Base-by-base conservation (phyloP, 192 early-diverging fungal species). In the Entophlyctis helioformis region DNA sequence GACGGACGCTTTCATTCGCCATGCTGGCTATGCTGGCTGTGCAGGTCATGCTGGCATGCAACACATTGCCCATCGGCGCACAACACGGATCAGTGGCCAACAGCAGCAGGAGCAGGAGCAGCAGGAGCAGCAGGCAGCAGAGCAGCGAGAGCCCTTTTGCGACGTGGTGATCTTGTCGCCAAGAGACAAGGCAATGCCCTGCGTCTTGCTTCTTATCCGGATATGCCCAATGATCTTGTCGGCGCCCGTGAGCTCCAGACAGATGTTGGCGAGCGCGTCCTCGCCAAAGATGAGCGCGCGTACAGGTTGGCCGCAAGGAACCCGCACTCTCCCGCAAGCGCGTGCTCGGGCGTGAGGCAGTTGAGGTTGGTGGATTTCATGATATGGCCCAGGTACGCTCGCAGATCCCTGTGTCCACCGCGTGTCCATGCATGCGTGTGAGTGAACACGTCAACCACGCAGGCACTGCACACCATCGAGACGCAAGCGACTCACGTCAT, bases 271-370 rank as follows among this genome's bases (percentile, higher is more conserved):
- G 57, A 98, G 69, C 2, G 96, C 93, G 66, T 96, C 96, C 59
- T 98, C 96, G 39, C 95, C 96, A 73, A 98, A 98, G 34, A 96
- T 91, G 42, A 81, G 25, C 85, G 69, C 2, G 92, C 91, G 60
- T 98, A 96, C 69, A 98, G 74, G 62, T 98, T 98, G 18, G 93
- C 93, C 5, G 93, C 91, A 18, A 98, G 62, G 74, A 98, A 96
- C 5, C 91, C 92, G 58, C 96, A 98, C 50, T 96, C 90, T 25
- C 91, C 93, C 5, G 75, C 76, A 16, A 98, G 64, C 22, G 90
- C 87, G 33, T 84, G 72, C 43, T 91, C 89, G 1, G 95, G 93
- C 6, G 93, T 98, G 44, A 98, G 60, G 60, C 95, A 98, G n/a
- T 78, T 81, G 90, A 98, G 92, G 64, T 98, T 96, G 25, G 95